Percentiles rank a stretch among this genome's conserved stretches.
These are phyloP conservation scores for Tetracladium setigerum DNA, from an alignment of 495 filamentous ascomycete species.

Conservation along the genomic window DNA sequence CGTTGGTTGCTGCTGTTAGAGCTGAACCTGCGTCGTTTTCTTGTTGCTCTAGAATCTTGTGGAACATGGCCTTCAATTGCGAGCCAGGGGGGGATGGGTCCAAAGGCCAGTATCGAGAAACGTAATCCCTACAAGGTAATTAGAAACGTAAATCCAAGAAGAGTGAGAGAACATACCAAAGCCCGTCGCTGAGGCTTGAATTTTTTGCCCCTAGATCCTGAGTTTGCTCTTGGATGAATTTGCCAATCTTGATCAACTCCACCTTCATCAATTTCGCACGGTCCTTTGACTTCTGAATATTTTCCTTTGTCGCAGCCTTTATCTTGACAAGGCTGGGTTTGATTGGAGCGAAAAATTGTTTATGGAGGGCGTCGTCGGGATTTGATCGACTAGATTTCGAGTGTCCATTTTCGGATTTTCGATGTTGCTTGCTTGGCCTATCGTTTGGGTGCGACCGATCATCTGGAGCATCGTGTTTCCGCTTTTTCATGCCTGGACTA, in stretches of 20 bases:
- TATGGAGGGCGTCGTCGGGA: slow-evolving; percentile 10
- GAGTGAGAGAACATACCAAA: slow-evolving; percentile 29
- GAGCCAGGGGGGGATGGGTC: slow-evolving; percentile 24
- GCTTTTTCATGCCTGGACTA: slow-evolving; percentile 19
- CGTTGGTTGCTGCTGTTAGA: not conserved
- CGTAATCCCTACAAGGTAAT: slow-evolving; percentile 29
- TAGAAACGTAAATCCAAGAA: not conserved
- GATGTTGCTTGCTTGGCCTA: slow-evolving; percentile 20
- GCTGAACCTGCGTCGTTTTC: slow-evolving; percentile 4
- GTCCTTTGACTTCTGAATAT: slow-evolving; percentile 50
- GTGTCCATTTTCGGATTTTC: slow-evolving; percentile 24
- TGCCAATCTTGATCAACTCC: slow-evolving; percentile 40
- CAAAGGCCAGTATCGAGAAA: slow-evolving; percentile 31
- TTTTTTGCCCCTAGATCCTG: slow-evolving; percentile 16
- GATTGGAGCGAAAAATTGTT: slow-evolving; percentile 49
- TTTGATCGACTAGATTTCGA: slow-evolving; percentile 1
- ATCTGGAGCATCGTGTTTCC: slow-evolving; percentile 25
- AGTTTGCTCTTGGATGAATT: slow-evolving; percentile 36
- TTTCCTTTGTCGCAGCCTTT: slow-evolving; percentile 53
- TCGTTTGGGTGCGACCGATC: slow-evolving; percentile 20
- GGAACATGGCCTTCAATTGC: slow-evolving; percentile 39
- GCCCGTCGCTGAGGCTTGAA: slow-evolving; percentile 9
- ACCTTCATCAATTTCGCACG: slow-evolving; percentile 47
- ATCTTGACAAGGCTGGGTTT: slow-evolving; percentile 50
- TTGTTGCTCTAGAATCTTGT: slow-evolving; percentile 25